Evolutionary conservation across 176 grass and related monocot genomes (phyloP).

Genomic region (Tillandsia fasciculata): DNA sequence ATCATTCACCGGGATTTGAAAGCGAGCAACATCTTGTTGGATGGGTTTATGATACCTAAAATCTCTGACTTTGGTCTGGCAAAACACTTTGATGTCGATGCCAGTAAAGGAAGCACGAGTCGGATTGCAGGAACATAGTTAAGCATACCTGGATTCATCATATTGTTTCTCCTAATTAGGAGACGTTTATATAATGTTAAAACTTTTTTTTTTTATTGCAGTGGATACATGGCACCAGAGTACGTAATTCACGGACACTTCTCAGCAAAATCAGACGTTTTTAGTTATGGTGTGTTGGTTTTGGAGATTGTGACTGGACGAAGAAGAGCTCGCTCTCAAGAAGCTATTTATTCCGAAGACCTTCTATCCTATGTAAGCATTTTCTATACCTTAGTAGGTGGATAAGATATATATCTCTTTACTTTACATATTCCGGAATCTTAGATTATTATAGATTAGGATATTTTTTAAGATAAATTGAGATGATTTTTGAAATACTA

Average conservation of each 20-base stretch:
- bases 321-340: conserved; percentile 5
- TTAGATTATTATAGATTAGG: too few relatives aligned
- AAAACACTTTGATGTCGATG: conserved; percentile 30
- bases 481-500: too few relatives aligned
- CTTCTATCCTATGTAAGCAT: conserved; percentile 26
- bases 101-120: conserved; percentile 32
- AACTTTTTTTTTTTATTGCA: conserved; percentile 3
- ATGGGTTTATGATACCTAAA: conserved; percentile 50
- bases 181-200: not conserved
- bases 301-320: conserved; percentile 40
- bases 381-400: not conserved
- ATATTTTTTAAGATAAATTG: too few relatives aligned
- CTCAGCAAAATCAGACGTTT: conserved; percentile 35
- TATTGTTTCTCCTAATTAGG: not conserved
- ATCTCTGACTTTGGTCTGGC: conserved; percentile 56
- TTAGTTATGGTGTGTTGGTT: conserved; percentile 40
- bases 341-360: conserved; percentile 1
- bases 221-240: conserved; percentile 60
- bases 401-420: too few relatives aligned
- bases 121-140: conserved; percentile 43
- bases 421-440: too few relatives aligned
- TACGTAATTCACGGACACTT: conserved; percentile 36
- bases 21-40: conserved; percentile 41
- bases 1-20: conserved; percentile 51
- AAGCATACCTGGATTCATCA: not conserved